phyloP scores from a whole-genome alignment of 202 grass and related monocot species.

The Schoenoplectus triqueter region DNA sequence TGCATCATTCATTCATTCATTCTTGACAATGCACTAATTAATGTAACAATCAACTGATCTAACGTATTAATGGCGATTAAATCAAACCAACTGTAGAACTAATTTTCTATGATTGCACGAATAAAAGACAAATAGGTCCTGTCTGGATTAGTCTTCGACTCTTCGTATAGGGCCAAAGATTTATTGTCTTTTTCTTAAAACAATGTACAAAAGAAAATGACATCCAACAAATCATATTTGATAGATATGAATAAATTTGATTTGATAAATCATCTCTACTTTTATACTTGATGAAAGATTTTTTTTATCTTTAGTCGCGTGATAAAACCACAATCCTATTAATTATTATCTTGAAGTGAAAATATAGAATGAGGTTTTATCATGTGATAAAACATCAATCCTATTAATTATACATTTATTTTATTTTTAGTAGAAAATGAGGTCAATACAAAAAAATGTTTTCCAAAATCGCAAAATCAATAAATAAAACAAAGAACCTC shows the following conservation, averaged over 20 bases:
- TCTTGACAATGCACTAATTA: conserved; percentile 3
- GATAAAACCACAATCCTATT: not conserved
- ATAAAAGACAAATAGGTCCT: not conserved
- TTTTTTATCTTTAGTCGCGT: not conserved
- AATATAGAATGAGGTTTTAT: not conserved
- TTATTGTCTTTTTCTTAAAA: not conserved
- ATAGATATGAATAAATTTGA: conserved; percentile 15
- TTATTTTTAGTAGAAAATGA: not conserved
- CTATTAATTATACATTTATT: not conserved
- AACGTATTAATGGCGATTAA: not conserved
- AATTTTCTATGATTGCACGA: not conserved
- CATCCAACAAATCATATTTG: conserved; percentile 14
- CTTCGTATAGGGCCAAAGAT: conserved; percentile 1
- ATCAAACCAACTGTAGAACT: not conserved
- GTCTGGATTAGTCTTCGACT: not conserved
- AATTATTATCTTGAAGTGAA: not conserved
- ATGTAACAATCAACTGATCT: conserved; percentile 10
- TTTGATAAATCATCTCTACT: conserved; percentile 9
- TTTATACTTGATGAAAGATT: conserved; percentile 21
- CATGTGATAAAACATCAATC: too few species aligned
- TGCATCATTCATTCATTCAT: not conserved
- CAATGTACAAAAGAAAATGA: conserved; percentile 6
- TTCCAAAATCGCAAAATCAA: not conserved
- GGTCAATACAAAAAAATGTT: too few species aligned
- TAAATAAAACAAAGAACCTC: not conserved